Percentiles rank a stretch among this genome's conserved stretches.
Evolutionary conservation across 768 basidiomycete genomes (phyloP).

Genomic region (Dendrothele bispora): DNA sequence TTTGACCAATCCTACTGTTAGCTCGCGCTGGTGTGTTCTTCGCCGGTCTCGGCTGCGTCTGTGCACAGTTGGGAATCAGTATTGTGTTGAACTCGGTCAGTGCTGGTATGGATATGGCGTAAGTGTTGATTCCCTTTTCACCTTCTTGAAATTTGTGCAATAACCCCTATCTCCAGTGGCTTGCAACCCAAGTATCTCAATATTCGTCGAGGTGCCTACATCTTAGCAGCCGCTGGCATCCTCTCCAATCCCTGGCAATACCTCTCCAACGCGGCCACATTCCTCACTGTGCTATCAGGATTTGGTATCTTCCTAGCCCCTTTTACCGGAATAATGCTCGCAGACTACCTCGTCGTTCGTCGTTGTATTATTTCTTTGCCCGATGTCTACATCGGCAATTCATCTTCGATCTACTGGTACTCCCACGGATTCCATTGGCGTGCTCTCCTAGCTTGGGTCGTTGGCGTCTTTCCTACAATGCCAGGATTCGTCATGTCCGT

Average conservation of each 20-base stretch:
- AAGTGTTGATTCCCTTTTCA: too few relatives aligned
- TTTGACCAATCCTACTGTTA: background rate
- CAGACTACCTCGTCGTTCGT: slow-evolving; percentile 26
- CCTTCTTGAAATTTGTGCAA: too few relatives aligned
- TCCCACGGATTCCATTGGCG: slow-evolving; percentile 22
- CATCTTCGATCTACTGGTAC: slow-evolving; percentile 20
- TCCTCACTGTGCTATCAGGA: slow-evolving; percentile 36
- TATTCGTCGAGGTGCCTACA: slow-evolving; percentile 33
- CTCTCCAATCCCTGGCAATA: slow-evolving; percentile 44
- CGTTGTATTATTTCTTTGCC: slow-evolving; percentile 14
- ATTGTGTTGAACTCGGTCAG: slow-evolving; percentile 19
- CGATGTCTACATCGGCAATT: slow-evolving; percentile 20
- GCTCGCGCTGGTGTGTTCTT: slow-evolving; percentile 14
- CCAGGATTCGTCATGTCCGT: slow-evolving; percentile 19
- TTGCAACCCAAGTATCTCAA: background rate
- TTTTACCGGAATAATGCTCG: slow-evolving; percentile 39
- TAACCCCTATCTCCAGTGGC: too few relatives aligned
- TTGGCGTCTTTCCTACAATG: slow-evolving; percentile 15
- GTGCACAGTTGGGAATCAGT: slow-evolving; percentile 16
- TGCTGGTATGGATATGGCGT: slow-evolving; percentile 19
- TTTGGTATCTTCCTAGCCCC: slow-evolving; percentile 49
- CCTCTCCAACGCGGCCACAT: slow-evolving; percentile 32
- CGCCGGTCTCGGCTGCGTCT: slow-evolving; percentile 18
- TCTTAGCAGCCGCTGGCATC: slow-evolving; percentile 43
- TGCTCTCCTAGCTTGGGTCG: slow-evolving; percentile 18